These are phyloP conservation scores for Petunia hybrid DNA, from an alignment of 305 asterid genomes.

Conservation along the genomic window DNA sequence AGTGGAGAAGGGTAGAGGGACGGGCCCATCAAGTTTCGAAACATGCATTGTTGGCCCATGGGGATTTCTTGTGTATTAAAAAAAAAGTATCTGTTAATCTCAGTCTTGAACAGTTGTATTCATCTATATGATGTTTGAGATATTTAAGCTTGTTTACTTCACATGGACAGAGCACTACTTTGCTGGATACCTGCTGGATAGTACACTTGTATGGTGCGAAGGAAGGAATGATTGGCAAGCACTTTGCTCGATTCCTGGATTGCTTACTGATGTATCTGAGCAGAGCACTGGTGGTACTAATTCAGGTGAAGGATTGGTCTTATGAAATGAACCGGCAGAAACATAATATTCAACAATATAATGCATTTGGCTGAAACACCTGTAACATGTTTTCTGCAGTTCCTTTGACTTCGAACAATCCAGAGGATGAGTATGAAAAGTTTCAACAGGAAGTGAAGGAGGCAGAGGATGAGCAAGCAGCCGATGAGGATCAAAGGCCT, in stretches of 20 bases:
- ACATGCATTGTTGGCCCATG: too few species aligned
- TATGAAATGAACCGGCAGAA: constrained; percentile 16
- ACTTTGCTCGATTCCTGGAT: constrained; percentile 61
- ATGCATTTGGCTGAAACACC: constrained; percentile 4
- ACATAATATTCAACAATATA: constrained; percentile 11
- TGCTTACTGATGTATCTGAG: constrained; percentile 45
- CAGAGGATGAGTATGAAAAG: constrained; percentile 86
- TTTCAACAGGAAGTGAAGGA: constrained; percentile 85
- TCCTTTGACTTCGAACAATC: constrained; percentile 50
- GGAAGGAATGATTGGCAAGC: constrained; percentile 89
- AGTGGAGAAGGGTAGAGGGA: too few species aligned
- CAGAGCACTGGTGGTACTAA: constrained; percentile 43
- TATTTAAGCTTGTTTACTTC: constrained; percentile 59
- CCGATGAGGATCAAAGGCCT: constrained; percentile 75
- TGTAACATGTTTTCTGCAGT: constrained; percentile 42
- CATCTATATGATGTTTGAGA: constrained; percentile 44
- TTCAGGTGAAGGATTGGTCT: constrained; percentile 47
- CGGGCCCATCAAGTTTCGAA: too few species aligned
- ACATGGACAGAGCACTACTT: constrained; percentile 75
- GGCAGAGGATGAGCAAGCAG: constrained; percentile 66
- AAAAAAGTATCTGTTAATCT: constrained; percentile 34
- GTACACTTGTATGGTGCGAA: constrained; percentile 82
- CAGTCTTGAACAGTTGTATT: constrained; percentile 36
- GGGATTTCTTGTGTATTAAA: constrained; percentile 27
- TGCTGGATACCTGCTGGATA: constrained; percentile 70